Conservation (phyloP, 1,284 basidiomycete genomes). For the Grifola frondosa region DNA sequence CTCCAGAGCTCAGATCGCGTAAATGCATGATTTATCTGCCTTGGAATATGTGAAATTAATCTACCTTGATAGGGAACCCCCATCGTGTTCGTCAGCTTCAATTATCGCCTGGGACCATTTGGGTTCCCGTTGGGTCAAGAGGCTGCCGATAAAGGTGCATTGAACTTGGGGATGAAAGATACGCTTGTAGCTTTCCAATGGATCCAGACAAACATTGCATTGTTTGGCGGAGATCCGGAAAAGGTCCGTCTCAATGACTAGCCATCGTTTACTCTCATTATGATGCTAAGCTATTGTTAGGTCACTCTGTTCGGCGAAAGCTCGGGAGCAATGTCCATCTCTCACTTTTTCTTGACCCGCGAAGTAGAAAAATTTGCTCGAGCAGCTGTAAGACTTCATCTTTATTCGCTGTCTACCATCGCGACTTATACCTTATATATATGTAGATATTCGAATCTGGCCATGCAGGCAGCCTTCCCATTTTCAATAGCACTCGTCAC, state of each 20-base stretch:
- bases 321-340: conserved; percentile 48
- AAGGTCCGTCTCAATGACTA: conserved; percentile 41
- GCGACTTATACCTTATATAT: neutral
- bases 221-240: conserved; percentile 47
- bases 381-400: conserved; percentile 40
- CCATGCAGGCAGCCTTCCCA: conserved; percentile 10
- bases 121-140: conserved; percentile 50
- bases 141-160: conserved; percentile 34
- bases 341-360: conserved; percentile 43
- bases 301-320: conserved; percentile 57
- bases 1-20: too few species aligned
- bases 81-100: conserved; percentile 55
- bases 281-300: conserved; percentile 22
- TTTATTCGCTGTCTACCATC: too few species aligned
- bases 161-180: conserved; percentile 48
- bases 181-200: conserved; percentile 46
- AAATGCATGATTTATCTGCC: too few species aligned
- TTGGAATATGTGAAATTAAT: too few species aligned
- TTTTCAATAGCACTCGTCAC: conserved; percentile 8
- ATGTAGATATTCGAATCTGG: conserved; percentile 17
- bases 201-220: conserved; percentile 46
- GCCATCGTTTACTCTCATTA: too few species aligned
- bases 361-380: conserved; percentile 39
- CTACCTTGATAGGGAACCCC: conserved; percentile 56
- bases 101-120: conserved; percentile 53